Percentiles rank a stretch among this genome's conserved stretches.
Evolutionary conservation across 495 filamentous ascomycete genomes (phyloP).

Genomic region (Penicillium argentinense): DNA sequence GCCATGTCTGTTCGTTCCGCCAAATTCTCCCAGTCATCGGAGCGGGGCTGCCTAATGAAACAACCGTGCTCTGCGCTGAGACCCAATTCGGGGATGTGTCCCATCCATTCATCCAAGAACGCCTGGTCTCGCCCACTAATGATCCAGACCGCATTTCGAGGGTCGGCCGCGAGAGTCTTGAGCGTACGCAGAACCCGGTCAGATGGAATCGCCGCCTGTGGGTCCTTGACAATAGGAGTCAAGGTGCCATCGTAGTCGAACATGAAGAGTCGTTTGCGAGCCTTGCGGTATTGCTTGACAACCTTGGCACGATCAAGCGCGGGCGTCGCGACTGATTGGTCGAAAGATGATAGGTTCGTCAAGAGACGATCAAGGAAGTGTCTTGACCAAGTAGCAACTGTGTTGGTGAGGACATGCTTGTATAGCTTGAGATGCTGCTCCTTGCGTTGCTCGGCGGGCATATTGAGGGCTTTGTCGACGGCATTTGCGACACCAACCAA

Average conservation of each 20-base stretch:
- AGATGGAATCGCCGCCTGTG: slow-evolving; percentile 80
- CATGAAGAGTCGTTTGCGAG: slow-evolving; percentile 82
- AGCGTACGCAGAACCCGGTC: slow-evolving; percentile 77
- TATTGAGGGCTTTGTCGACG: slow-evolving; percentile 75
- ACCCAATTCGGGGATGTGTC: slow-evolving; percentile 78
- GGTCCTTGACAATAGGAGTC: slow-evolving; percentile 92
- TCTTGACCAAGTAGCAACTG: slow-evolving; percentile 78
- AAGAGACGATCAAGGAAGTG: slow-evolving; percentile 74
- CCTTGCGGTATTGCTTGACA: slow-evolving; percentile 67
- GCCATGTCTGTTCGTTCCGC: slow-evolving; percentile 80
- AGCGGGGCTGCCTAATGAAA: slow-evolving; percentile 78
- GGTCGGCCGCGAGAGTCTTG: slow-evolving; percentile 74
- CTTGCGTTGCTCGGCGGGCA: slow-evolving; percentile 62
- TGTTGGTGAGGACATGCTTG: slow-evolving; percentile 77
- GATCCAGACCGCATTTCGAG: slow-evolving; percentile 91
- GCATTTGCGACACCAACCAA: slow-evolving; percentile 73
- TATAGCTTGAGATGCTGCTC: slow-evolving; percentile 60
- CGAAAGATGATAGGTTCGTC: slow-evolving; percentile 72
- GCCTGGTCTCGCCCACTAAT: slow-evolving; percentile 90
- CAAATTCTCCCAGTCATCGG: slow-evolving; percentile 78
- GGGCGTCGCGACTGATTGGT: slow-evolving; percentile 74
- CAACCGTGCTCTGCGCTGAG: slow-evolving; percentile 95
- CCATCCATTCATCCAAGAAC: slow-evolving; percentile 84
- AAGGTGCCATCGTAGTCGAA: slow-evolving; percentile 98
- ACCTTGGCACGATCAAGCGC: slow-evolving; percentile 71